Evolutionary conservation across 2,329 filamentous ascomycete genomes (phyloP).

Genomic region (Gaeumannomyces tritici): DNA sequence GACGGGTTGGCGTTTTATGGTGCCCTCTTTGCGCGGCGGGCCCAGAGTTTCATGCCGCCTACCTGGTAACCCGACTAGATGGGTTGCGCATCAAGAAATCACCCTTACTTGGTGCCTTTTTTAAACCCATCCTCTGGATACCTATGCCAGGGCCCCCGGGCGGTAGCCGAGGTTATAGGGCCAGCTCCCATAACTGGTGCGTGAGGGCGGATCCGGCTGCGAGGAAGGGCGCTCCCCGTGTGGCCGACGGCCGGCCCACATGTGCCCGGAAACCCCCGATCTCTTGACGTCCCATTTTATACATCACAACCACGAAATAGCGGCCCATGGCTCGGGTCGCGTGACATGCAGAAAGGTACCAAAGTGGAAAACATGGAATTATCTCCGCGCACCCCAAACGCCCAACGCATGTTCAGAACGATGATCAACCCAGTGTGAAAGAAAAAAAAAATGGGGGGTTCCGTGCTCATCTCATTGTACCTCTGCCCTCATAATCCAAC

Average conservation of each 20-base stretch:
- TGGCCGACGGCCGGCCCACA: neutral
- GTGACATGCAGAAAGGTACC: neutral
- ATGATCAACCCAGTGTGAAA: too few species aligned
- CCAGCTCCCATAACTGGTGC: neutral
- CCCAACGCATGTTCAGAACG: neutral
- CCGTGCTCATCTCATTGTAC: neutral
- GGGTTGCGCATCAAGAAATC: neutral
- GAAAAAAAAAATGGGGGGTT: too few species aligned
- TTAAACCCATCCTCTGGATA: neutral
- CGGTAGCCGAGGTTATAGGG: neutral
- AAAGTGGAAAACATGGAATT: neutral
- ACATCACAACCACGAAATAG: neutral
- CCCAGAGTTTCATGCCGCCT: neutral
- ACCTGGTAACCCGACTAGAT: neutral
- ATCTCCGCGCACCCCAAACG: neutral
- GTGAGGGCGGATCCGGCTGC: neutral
- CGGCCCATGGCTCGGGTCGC: neutral
- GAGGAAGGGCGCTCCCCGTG: neutral
- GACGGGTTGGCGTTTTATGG: conserved; percentile 2
- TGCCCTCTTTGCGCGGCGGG: neutral
- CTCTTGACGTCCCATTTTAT: neutral
- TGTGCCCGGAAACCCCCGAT: neutral
- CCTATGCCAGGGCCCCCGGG: neutral
- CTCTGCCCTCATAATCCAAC: neutral
- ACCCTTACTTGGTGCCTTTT: neutral